phyloP scores from a whole-genome alignment of 768 basidiomycete species.

The Crepidotus variabilis region DNA sequence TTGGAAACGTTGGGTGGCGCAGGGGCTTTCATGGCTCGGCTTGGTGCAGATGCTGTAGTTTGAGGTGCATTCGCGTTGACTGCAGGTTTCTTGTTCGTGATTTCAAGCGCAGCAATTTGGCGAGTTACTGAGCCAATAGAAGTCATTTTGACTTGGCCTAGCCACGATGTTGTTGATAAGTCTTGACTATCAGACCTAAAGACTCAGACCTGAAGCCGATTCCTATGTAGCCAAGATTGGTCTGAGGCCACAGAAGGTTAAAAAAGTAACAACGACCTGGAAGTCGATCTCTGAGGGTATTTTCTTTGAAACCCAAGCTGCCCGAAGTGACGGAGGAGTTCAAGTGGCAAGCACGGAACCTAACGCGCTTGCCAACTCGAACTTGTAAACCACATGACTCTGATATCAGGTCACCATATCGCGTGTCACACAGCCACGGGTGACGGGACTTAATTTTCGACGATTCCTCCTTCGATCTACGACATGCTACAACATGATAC shows the following conservation, averaged over 20 bases:
- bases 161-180: not conserved
- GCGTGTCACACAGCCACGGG: not conserved
- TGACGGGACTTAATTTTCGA: too few relatives aligned
- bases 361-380: not conserved
- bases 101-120: slow-evolving; percentile 68
- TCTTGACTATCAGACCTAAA: not conserved
- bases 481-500: too few relatives aligned
- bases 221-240: too few relatives aligned
- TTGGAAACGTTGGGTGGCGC: slow-evolving; percentile 64
- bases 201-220: not conserved
- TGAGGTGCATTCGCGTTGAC: slow-evolving; percentile 4
- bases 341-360: not conserved
- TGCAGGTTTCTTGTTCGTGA: slow-evolving; percentile 47
- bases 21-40: slow-evolving; percentile 48
- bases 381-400: not conserved
- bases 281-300: too few relatives aligned
- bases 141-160: slow-evolving; percentile 14
- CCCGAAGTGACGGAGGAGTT: not conserved
- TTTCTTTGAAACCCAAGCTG: too few relatives aligned
- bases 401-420: not conserved
- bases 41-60: slow-evolving; percentile 26
- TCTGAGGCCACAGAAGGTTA: too few relatives aligned
- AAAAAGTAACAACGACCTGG: too few relatives aligned
- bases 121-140: slow-evolving; percentile 60
- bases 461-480: too few relatives aligned